A percentile compares a stretch with the other conserved stretches of the same genome.
These are phyloP conservation scores for Mycena olivaceomarginata DNA, from an alignment of 768 basidiomycete genomes.

Conservation along the genomic window DNA sequence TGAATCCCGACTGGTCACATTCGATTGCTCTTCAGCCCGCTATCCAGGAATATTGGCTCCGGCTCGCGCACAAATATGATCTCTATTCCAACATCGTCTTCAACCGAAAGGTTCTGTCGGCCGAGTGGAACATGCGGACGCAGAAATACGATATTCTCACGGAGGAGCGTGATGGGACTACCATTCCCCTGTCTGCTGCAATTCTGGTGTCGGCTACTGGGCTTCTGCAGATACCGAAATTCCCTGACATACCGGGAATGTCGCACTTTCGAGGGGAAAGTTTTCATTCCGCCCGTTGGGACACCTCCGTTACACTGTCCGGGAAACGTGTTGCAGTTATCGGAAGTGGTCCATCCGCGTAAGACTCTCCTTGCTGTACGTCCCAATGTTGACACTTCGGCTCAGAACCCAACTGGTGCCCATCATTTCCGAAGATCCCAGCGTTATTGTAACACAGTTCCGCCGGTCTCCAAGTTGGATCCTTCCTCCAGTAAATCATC, in stretches of 20 bases:
- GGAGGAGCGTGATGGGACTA: conserved; percentile 54
- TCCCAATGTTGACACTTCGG: background rate
- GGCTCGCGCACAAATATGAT: conserved; percentile 62
- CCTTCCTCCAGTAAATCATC: conserved; percentile 49
- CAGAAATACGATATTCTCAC: conserved; percentile 61
- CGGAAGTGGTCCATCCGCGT: conserved; percentile 76
- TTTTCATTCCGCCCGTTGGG: conserved; percentile 76
- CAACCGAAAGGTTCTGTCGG: conserved; percentile 64
- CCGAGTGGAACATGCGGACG: conserved; percentile 62
- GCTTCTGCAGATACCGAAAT: conserved; percentile 66
- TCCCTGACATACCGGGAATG: conserved; percentile 57
- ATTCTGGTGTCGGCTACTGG: conserved; percentile 73
- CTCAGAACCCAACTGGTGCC: conserved; percentile 72
- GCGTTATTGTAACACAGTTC: conserved; percentile 67
- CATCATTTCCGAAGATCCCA: conserved; percentile 62
- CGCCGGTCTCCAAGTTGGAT: conserved; percentile 71
- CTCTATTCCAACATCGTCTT: conserved; percentile 64
- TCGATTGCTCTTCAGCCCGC: conserved; percentile 63
- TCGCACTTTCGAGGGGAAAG: conserved; percentile 65
- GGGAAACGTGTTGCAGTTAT: conserved; percentile 73
- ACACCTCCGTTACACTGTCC: conserved; percentile 57
- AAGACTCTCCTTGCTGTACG: conserved; percentile 42
- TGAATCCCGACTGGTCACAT: conserved; percentile 64
- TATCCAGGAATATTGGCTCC: conserved; percentile 65
- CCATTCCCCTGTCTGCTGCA: conserved; percentile 53